phyloP scores from a whole-genome alignment of 345 rosid genomes.

The Citrus unshiu region DNA sequence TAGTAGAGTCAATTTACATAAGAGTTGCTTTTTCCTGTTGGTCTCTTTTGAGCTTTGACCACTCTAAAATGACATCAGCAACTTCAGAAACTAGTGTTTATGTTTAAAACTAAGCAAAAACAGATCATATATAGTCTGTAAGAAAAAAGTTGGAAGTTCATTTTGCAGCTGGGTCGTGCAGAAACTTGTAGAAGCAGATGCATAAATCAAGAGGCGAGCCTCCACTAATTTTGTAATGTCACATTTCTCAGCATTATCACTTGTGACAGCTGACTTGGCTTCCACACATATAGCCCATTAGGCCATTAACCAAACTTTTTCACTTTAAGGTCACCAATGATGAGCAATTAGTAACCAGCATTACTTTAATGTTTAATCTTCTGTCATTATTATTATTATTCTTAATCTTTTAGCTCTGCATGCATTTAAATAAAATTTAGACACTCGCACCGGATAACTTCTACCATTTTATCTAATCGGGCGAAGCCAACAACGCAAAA shows the following conservation, averaged over 20 bases:
- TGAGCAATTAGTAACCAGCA: neutral
- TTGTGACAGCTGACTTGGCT: neutral
- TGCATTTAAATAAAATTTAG: too few relatives aligned
- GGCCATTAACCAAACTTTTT: neutral
- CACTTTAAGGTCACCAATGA: neutral
- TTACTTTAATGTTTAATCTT: too few relatives aligned
- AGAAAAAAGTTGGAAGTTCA: neutral
- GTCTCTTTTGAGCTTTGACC: slow-evolving; percentile 1
- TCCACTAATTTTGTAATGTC: neutral
- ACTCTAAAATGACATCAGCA: slow-evolving; percentile 10
- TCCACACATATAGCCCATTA: neutral
- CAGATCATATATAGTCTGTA: slow-evolving; percentile 25
- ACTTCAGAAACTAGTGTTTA: slow-evolving; percentile 18
- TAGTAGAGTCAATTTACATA: slow-evolving; percentile 22
- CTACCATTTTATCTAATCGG: neutral
- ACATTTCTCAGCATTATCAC: neutral
- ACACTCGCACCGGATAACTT: too few relatives aligned
- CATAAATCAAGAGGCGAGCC: neutral
- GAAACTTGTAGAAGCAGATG: neutral
- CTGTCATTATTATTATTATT: too few relatives aligned
- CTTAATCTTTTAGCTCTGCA: too few relatives aligned
- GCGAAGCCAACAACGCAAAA: neutral
- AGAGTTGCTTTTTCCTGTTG: neutral
- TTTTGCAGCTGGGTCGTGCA: neutral
- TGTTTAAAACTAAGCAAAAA: slow-evolving; percentile 22